Conservation (phyloP, 495 filamentous ascomycete species). For the Aspergillus sparsus region DNA sequence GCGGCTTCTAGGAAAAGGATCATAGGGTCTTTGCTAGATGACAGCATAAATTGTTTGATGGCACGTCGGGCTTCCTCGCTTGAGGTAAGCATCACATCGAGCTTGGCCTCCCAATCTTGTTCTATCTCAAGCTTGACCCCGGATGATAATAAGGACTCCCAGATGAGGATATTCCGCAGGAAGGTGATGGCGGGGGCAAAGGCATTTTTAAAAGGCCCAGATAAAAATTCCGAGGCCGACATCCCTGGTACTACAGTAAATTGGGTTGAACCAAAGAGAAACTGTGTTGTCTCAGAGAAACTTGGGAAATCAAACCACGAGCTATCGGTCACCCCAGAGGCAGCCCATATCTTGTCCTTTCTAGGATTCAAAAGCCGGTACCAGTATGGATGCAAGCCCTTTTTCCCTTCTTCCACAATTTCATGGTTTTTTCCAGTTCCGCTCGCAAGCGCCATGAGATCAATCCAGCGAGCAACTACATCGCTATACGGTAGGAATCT, state of each 20-base stretch:
- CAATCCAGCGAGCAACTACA: slow-evolving; percentile 79
- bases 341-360: slow-evolving; percentile 32
- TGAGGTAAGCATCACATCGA: slow-evolving; percentile 68
- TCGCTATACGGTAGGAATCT: slow-evolving; percentile 80
- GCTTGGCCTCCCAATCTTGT: slow-evolving; percentile 80
- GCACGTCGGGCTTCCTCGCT: slow-evolving; percentile 60
- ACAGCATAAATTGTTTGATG: slow-evolving; percentile 54
- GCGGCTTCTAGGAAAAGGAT: slow-evolving; percentile 52
- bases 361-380: slow-evolving; percentile 63
- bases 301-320: slow-evolving; percentile 48
- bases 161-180: slow-evolving; percentile 70
- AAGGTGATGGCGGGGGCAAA: slow-evolving; percentile 66
- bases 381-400: slow-evolving; percentile 84
- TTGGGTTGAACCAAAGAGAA: slow-evolving; percentile 32
- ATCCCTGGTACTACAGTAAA: slow-evolving; percentile 27
- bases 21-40: slow-evolving; percentile 33
- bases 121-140: slow-evolving; percentile 58
- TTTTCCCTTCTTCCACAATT: slow-evolving; percentile 84
- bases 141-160: slow-evolving; percentile 63
- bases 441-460: slow-evolving; percentile 74
- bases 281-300: slow-evolving; percentile 40
- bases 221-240: slow-evolving; percentile 29
- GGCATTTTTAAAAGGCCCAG: slow-evolving; percentile 39
- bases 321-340: slow-evolving; percentile 17
- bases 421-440: slow-evolving; percentile 68